phyloP scores from a whole-genome alignment of 2,329 filamentous ascomycete genomes.

The Botrytis cinerea region DNA sequence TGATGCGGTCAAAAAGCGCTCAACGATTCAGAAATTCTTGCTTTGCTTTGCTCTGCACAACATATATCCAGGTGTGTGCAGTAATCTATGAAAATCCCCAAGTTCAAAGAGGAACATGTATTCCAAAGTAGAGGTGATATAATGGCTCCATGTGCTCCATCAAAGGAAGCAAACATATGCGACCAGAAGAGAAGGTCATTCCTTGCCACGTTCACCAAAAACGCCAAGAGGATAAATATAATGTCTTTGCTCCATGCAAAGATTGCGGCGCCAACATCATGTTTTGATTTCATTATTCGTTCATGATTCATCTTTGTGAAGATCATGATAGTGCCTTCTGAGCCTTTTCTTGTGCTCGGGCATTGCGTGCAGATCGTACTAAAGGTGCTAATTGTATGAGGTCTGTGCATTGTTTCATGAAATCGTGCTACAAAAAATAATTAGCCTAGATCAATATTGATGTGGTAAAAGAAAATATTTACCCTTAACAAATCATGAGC shows the following conservation, averaged over 20 bases:
- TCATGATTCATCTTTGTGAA: constrained; percentile 9
- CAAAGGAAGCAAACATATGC: constrained; percentile 6
- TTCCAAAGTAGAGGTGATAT: not conserved
- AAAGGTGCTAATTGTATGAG: constrained; percentile 79
- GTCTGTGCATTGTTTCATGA: constrained; percentile 76
- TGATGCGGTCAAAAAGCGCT: constrained; percentile 8
- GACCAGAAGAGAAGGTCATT: constrained; percentile 6
- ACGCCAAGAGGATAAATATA: constrained; percentile 17
- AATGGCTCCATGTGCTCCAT: constrained; percentile 10
- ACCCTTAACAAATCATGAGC: constrained; percentile 92
- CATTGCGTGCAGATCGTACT: constrained; percentile 81
- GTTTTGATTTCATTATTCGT: constrained; percentile 23
- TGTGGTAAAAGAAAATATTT: constrained; percentile 46
- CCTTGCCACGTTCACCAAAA: constrained; percentile 10
- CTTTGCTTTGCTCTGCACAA: constrained; percentile 10
- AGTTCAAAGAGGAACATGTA: constrained; percentile 8
- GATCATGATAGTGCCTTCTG: constrained; percentile 54
- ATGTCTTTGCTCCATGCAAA: constrained; percentile 18
- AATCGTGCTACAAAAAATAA: constrained; percentile 64
- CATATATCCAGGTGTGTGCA: constrained; percentile 9
- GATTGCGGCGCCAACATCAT: constrained; percentile 22
- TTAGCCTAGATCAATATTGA: constrained; percentile 6
- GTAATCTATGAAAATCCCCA: constrained; percentile 14
- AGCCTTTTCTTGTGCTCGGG: constrained; percentile 81
- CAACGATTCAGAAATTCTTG: constrained; percentile 13